Evolutionary conservation across 1,139 yeast species (phyloP).

Genomic region (Yamadazyma dendronema): DNA sequence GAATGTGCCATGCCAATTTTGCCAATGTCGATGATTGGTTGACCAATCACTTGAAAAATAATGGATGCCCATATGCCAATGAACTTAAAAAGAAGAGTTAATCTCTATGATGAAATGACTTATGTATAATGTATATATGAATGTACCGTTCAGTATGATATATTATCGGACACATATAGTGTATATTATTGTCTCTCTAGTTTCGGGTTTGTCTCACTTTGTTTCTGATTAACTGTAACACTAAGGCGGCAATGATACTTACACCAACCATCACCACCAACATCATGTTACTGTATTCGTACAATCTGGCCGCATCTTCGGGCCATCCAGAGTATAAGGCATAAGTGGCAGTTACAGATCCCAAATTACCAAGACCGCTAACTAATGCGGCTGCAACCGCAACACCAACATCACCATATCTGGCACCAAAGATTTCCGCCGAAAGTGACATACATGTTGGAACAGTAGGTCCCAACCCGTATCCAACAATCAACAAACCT

Average conservation of each 20-base stretch:
- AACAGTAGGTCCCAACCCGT: slow-evolving; percentile 87
- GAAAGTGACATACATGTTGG: slow-evolving; percentile 89
- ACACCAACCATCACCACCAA: slow-evolving; percentile 73
- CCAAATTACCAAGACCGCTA: slow-evolving; percentile 82
- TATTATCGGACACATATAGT: background rate
- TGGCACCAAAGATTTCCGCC: slow-evolving; percentile 68
- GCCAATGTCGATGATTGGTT: slow-evolving; percentile 79
- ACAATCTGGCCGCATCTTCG: slow-evolving; percentile 60
- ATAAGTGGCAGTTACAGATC: slow-evolving; percentile 81
- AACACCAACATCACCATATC: slow-evolving; percentile 80
- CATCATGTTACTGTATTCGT: slow-evolving; percentile 77
- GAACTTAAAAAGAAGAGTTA: slow-evolving; percentile 16
- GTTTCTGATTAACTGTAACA: slow-evolving; percentile 32
- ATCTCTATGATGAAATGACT: slow-evolving; percentile 3
- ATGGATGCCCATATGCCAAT: slow-evolving; percentile 42
- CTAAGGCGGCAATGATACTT: slow-evolving; percentile 53
- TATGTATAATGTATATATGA: slow-evolving; percentile 3
- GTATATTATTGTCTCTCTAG: background rate
- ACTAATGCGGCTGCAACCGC: slow-evolving; percentile 84
- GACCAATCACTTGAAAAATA: slow-evolving; percentile 63
- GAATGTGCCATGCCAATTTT: slow-evolving; percentile 68
- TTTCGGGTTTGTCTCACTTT: slow-evolving; percentile 14
- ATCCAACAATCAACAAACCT: slow-evolving; percentile 78
- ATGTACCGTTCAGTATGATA: background rate
- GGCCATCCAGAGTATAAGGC: slow-evolving; percentile 90